Evolutionary conservation across 345 rosid genomes (phyloP).

Genomic region (Hibiscus trionum): DNA sequence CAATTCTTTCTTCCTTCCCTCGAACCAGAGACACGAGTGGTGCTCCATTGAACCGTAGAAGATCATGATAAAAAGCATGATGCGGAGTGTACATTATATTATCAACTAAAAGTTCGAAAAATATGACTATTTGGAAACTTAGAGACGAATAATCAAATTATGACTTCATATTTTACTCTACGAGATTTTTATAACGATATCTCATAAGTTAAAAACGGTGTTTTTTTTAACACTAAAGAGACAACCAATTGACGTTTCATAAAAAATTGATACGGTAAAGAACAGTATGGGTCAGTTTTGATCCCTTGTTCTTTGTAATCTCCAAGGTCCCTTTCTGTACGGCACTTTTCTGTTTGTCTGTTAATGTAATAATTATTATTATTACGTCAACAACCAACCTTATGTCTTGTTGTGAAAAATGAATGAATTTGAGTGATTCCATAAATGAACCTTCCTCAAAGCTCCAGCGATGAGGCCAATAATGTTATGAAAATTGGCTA

Average conservation of each 20-base stretch:
- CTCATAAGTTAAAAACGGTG: too few relatives aligned
- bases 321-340: conserved; percentile 9
- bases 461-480: not conserved
- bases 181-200: too few relatives aligned
- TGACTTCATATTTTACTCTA: too few relatives aligned
- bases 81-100: conserved; percentile 19
- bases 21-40: too few relatives aligned
- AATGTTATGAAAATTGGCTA: not conserved
- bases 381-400: too few relatives aligned
- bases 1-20: too few relatives aligned
- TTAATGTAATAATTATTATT: not conserved
- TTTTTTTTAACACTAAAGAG: too few relatives aligned
- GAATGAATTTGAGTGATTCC: not conserved
- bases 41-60: not conserved
- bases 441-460: not conserved
- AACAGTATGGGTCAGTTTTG: not conserved
- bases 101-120: too few relatives aligned
- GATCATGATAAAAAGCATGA: not conserved
- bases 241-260: not conserved
- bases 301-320: conserved; percentile 7
- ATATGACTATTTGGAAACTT: too few relatives aligned
- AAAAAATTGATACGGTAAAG: conserved; percentile 20
- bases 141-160: too few relatives aligned
- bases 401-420: too few relatives aligned
- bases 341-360: not conserved